Evolutionary conservation across 2,329 filamentous ascomycete species (phyloP), one percentile per base, ranked within the genome.

Genomic region (Fusarium penzigii): DNA sequence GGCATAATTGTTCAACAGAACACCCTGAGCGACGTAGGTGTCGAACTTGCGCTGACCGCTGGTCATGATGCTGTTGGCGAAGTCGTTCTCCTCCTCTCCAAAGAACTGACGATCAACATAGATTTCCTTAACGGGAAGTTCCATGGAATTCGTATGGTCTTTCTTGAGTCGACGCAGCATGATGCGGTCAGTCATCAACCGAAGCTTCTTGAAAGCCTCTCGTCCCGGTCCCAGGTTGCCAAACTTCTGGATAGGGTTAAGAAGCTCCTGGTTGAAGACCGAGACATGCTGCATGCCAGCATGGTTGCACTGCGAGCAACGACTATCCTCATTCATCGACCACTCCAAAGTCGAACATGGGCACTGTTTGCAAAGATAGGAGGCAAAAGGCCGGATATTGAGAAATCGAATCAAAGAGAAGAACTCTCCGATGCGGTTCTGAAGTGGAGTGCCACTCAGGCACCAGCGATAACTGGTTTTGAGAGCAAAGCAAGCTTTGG

Each of bases 341-440:
- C 94, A 99, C 64, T 97, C 90, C 5, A 96, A 75, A 50, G 84
- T 82, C 44, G 88, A 84, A 70, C 94, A 99, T 5, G 81, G 70
- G 68, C 94, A 99, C 51, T 85, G 80, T 68, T 93, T 94, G 79
- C 94, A 99, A 59, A 97, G 88, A 68, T 99, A 99, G 59, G 90
- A 92, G 8, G 93, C 88, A 70, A 97, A 97, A 0, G 93, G 93
- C 9, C 83, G 81, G 36, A 97, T 81, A 68, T 96, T 89, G 29
- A 99, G 81, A 71, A 99, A 99, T 3, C 94, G 88, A 50, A 99
- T 79, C 17, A 97, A 78, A 1, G 93, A 97, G 73, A 97, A 97
- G 71, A 97, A 95, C 70, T 97, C 93, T 65, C 94, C 93, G 59
- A 97, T 97, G 48, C 93, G 88, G 67, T 97, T 99, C 70, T 99